Conservation (phyloP, 371 early-diverging fungal species). For the Mortierella sp. region DNA sequence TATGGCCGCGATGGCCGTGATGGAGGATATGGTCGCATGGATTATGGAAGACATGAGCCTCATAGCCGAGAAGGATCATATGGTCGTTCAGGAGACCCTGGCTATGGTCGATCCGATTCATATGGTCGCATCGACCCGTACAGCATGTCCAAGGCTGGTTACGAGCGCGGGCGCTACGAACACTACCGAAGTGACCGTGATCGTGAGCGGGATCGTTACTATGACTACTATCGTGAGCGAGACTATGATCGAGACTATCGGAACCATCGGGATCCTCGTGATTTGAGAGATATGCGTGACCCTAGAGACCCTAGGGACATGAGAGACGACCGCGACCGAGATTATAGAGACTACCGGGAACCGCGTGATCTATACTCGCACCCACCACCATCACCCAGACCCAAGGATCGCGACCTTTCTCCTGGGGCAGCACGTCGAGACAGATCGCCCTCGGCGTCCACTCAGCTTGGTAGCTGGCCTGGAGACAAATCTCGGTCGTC, state of each 20-base stretch:
- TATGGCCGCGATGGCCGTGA: slow-evolving; percentile 45
- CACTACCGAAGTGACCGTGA: slow-evolving; percentile 53
- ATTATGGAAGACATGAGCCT: slow-evolving; percentile 43
- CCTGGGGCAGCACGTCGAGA: slow-evolving; percentile 27
- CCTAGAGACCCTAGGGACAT: slow-evolving; percentile 30
- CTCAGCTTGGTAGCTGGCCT: slow-evolving; percentile 29
- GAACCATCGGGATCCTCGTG: slow-evolving; percentile 39
- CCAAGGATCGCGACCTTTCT: slow-evolving; percentile 24
- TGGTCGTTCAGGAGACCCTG: slow-evolving; percentile 35
- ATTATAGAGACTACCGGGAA: slow-evolving; percentile 37
- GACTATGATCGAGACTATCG: slow-evolving; percentile 51
- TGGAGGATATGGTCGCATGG: slow-evolving; percentile 28
- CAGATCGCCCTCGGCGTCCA: slow-evolving; percentile 26
- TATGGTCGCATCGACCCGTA: slow-evolving; percentile 44
- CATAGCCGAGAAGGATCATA: slow-evolving; percentile 45
- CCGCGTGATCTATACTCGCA: slow-evolving; percentile 26
- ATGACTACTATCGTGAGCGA: slow-evolving; percentile 48
- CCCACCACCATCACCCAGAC: slow-evolving; percentile 40
- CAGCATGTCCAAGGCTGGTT: slow-evolving; percentile 34
- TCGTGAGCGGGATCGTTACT: slow-evolving; percentile 50
- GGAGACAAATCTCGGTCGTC: slow-evolving; percentile 25
- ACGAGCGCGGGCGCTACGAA: slow-evolving; percentile 53
- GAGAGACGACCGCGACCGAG: slow-evolving; percentile 33
- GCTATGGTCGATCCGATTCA: slow-evolving; percentile 40
- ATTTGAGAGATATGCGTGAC: slow-evolving; percentile 39